Percentiles rank a stretch among this genome's conserved stretches.
Conservation (phyloP, 495 filamentous ascomycete species). For the Talaromyces liani region DNA sequence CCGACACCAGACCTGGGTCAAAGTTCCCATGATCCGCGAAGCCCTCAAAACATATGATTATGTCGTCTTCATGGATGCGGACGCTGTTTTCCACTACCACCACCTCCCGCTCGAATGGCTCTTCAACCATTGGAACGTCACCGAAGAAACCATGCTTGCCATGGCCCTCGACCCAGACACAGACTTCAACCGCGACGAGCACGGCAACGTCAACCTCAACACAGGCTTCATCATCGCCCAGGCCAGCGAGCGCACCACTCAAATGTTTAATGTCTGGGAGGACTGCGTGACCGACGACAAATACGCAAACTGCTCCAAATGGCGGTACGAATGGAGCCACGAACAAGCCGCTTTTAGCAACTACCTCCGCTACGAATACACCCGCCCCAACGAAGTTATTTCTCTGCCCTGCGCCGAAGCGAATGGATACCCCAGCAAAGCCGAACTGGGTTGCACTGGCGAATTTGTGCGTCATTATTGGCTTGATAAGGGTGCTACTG, state of each 20-base stretch:
- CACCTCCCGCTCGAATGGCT: conserved; percentile 48
- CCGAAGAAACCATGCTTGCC: conserved; percentile 30
- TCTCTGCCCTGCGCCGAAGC: conserved; percentile 30
- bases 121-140: conserved; percentile 45
- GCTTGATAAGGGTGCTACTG: conserved; percentile 10
- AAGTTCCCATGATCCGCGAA: conserved; percentile 39
- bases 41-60: conserved; percentile 37
- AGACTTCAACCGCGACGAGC: conserved; percentile 21
- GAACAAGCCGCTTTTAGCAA: conserved; percentile 34
- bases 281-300: conserved; percentile 22
- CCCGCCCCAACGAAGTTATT: conserved; percentile 23
- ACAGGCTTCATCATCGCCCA: conserved; percentile 35
- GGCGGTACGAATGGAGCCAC: conserved; percentile 25
- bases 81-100: conserved; percentile 38
- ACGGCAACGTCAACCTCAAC: conserved; percentile 25
- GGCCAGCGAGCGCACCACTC: conserved; percentile 24
- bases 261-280: conserved; percentile 30
- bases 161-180: conserved; percentile 33
- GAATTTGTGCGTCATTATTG: conserved; percentile 18
- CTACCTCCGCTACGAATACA: conserved; percentile 28
- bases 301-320: conserved; percentile 24
- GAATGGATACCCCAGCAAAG: conserved; percentile 18
- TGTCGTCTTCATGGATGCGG: conserved; percentile 44
- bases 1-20: conserved; percentile 39
- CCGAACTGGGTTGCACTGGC: conserved; percentile 11